phyloP scores from a whole-genome alignment of 2,329 filamentous ascomycete genomes.

The Aureobasidium melanogenum region DNA sequence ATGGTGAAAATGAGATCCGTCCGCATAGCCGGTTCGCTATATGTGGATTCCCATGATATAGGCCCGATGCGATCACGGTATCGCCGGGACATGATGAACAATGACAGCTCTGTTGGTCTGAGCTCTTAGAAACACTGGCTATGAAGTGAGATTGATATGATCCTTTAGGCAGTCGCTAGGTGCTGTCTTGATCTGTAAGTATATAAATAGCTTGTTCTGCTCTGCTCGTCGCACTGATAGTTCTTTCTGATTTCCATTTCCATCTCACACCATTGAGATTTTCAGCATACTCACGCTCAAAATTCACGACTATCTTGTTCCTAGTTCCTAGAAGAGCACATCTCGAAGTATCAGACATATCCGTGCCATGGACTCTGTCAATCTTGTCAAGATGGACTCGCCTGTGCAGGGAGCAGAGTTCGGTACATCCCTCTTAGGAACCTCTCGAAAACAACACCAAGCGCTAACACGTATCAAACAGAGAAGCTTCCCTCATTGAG shows the following conservation, averaged over 20 bases:
- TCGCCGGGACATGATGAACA: not conserved
- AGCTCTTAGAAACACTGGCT: not conserved
- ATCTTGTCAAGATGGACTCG: not conserved
- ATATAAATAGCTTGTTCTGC: not conserved
- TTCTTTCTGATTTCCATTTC: not conserved
- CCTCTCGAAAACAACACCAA: not conserved
- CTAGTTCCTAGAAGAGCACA: not conserved
- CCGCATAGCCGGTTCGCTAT: not conserved
- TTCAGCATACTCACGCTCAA: no score
- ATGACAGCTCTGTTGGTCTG: not conserved
- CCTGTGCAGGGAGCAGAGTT: not conserved
- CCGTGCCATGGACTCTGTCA: not conserved
- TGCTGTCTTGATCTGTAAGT: not conserved
- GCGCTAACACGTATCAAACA: not conserved
- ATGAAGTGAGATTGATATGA: conserved; percentile 1
- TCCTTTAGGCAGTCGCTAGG: not conserved
- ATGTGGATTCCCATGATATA: not conserved
- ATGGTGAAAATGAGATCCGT: not conserved
- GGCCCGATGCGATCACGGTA: not conserved
- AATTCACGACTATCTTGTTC: no score
- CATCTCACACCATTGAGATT: not conserved
- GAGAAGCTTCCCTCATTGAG: not conserved
- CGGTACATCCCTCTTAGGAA: not conserved
- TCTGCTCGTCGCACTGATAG: no score
- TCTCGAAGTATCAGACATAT: not conserved